Percentiles rank a stretch among this genome's conserved stretches.
Conservation (phyloP, 139 green algal genomes). For the Desmodesmus armatus region DNA sequence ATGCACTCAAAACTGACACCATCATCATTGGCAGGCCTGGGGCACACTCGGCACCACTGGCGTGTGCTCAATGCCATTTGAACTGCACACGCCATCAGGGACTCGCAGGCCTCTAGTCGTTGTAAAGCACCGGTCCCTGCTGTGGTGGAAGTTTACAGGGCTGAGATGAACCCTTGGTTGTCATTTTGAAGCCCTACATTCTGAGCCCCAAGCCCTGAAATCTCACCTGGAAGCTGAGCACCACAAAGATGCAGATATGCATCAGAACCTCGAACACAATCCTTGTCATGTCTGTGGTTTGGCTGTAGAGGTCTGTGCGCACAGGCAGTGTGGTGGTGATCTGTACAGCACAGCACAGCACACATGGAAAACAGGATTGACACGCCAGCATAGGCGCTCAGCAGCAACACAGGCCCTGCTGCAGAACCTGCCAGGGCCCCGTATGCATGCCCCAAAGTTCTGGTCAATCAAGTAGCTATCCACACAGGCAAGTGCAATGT, state of each 20-base stretch:
- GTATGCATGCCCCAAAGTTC: neutral
- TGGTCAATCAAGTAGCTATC: too few relatives aligned
- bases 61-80: too few relatives aligned
- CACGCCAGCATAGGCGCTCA: too few relatives aligned
- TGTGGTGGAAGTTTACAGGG: too few relatives aligned
- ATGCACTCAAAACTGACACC: neutral
- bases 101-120: too few relatives aligned
- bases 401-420: neutral
- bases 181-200: neutral
- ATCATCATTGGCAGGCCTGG: too few relatives aligned
- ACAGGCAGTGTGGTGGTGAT: constrained; percentile 38
- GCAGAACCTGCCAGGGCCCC: neutral
- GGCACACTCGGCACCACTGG: too few relatives aligned
- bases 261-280: constrained; percentile 30
- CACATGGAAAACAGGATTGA: neutral
- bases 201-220: neutral
- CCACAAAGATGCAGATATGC: constrained; percentile 7
- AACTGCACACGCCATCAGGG: too few relatives aligned
- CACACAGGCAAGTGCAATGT: too few relatives aligned
- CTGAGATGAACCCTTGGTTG: too few relatives aligned
- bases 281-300: constrained; percentile 5
- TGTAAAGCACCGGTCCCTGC: too few relatives aligned
- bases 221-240: constrained; percentile 12
- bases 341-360: neutral
- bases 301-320: constrained; percentile 38